Base-by-base conservation (phyloP, 1,139 yeast genomes). In the Kodamaea sp. region DNA sequence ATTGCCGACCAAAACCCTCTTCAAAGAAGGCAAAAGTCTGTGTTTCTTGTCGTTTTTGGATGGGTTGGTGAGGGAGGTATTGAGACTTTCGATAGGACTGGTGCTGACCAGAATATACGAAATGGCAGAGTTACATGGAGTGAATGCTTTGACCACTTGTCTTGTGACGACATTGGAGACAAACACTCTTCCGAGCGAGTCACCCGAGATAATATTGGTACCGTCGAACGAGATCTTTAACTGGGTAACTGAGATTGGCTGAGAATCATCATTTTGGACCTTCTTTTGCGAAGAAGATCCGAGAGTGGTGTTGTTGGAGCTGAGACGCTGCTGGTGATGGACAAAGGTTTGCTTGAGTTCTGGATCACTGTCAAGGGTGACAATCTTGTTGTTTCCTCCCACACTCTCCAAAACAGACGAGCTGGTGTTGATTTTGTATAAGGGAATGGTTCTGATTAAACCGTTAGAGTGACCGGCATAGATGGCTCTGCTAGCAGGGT, bases 401-500 rank as follows among this genome's bases (percentile, higher is more conserved):
- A 75, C 66, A 8, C 75, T 66, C 50, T 78, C 83, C 43, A 78
- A 59, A 9, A 69, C 61, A 26, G 65, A 59, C 11, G 70, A 65
- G 29, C 60, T 56, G 2, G 61, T 55, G 41, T 73, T 69, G 24
- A 76, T 63, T 15, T 59, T 59, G 58, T 78, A 86, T 37, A 86
- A 57, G 11, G 81, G 76, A 9, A 86, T 69, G 15, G 66, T 57
- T 45, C 83, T 67, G 26, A 87, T 74, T 13, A 61, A 51, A 10
- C 97, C 97, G 42, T 78, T 71, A 2, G 61, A 52, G 21, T 83
- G 61, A 2, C 96, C 97, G 3, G 75, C 78, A 55, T 85, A 92
- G 1, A 85, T 42, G 1, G 80, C 73, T 46, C 97, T 70, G 49
- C 82, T 88, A 1, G 92, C 87, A 1, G 95, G 90, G 55, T 92